These are phyloP conservation scores for Umbelopsis sp. DNA, from an alignment of 371 early-diverging fungal genomes.

Conservation along the genomic window DNA sequence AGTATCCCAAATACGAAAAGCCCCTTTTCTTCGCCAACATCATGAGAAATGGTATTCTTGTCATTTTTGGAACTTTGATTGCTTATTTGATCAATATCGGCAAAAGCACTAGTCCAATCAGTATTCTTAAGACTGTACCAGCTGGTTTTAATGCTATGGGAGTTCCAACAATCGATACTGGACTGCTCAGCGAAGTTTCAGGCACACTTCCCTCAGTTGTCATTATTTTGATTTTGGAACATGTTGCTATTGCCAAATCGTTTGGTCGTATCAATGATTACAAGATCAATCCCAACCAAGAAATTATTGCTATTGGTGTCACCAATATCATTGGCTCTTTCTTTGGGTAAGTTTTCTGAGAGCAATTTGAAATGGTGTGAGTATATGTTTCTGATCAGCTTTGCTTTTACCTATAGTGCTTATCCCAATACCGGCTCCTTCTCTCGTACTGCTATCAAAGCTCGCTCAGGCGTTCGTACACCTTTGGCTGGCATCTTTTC, in stretches of 20 bases:
- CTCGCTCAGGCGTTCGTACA: constrained; percentile 78
- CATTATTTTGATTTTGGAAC: constrained; percentile 74
- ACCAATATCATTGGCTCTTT: constrained; percentile 82
- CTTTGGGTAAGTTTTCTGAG: constrained; percentile 73
- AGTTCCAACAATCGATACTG: constrained; percentile 44
- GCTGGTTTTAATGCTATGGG: constrained; percentile 60
- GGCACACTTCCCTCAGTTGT: constrained; percentile 60
- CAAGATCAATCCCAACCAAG: constrained; percentile 73
- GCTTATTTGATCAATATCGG: constrained; percentile 31
- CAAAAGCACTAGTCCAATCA: constrained; percentile 27
- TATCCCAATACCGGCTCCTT: constrained; percentile 55
- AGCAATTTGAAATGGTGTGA: constrained; percentile 56
- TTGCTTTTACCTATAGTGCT: constrained; percentile 28
- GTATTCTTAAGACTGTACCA: constrained; percentile 66
- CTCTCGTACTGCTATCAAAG: constrained; percentile 73
- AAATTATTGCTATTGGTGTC: constrained; percentile 84
- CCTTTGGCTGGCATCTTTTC: constrained; percentile 83
- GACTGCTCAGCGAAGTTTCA: constrained; percentile 42
- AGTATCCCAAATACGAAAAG: constrained; percentile 31
- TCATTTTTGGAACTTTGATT: constrained; percentile 35
- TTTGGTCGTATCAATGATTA: constrained; percentile 77
- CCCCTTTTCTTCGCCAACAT: constrained; percentile 42
- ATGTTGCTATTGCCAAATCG: constrained; percentile 77
- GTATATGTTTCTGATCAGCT: constrained; percentile 23
- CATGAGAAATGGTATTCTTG: constrained; percentile 37